These are phyloP conservation scores for Penicillium expansum DNA, from an alignment of 2,329 filamentous ascomycete genomes.

Conservation along the genomic window DNA sequence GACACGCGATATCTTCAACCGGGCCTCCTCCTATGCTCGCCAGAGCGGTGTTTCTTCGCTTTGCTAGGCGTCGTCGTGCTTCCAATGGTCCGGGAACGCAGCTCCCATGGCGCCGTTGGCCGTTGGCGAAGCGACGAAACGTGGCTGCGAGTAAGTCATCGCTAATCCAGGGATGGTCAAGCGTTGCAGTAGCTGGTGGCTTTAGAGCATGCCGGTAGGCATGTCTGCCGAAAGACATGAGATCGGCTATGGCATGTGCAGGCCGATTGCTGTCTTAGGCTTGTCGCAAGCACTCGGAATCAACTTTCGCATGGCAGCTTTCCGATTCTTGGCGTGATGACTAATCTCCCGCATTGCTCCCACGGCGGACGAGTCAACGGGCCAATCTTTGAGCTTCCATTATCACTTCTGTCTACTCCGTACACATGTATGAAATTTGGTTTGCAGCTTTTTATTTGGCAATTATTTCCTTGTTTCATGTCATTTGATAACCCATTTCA, in stretches of 20 bases:
- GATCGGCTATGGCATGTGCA: conserved; percentile 20
- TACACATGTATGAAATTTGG: neutral
- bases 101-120: conserved; percentile 57
- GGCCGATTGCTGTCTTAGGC: conserved; percentile 22
- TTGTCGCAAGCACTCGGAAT: conserved; percentile 1
- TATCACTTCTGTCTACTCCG: neutral
- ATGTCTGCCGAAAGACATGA: conserved; percentile 45
- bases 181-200: conserved; percentile 23
- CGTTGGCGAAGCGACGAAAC: conserved; percentile 49
- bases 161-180: conserved; percentile 47
- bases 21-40: conserved; percentile 35
- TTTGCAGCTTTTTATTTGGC: neutral
- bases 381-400: conserved; percentile 11
- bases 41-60: conserved; percentile 54
- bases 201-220: conserved; percentile 40
- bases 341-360: conserved; percentile 12
- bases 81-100: conserved; percentile 62
- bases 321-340: conserved; percentile 24
- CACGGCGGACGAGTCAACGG: neutral
- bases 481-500: neutral
- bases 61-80: conserved; percentile 55
- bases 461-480: neutral
- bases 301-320: conserved; percentile 19
- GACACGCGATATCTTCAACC: conserved; percentile 39
- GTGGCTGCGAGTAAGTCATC: conserved; percentile 46